These are phyloP conservation scores for Rhizophora apiculata DNA, from an alignment of 345 rosid species.

Conservation along the genomic window DNA sequence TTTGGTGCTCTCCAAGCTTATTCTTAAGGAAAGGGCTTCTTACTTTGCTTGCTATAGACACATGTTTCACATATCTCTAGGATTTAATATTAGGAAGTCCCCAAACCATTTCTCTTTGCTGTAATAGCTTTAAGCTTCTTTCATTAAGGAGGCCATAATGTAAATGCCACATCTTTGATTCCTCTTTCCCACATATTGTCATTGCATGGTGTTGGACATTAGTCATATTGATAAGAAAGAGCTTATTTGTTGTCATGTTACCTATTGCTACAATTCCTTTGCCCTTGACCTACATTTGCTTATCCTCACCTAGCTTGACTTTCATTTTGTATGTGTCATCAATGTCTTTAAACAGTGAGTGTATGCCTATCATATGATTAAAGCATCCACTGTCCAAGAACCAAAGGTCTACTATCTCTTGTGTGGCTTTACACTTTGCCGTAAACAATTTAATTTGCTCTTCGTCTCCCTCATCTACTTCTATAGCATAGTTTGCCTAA, in stretches of 20 bases:
- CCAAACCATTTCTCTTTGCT: not conserved
- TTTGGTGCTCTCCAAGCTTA: not conserved
- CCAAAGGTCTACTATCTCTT: not conserved
- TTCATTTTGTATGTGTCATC: no score
- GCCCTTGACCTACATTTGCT: no score
- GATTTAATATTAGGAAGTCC: not conserved
- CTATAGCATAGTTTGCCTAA: not conserved
- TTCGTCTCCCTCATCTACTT: not conserved
- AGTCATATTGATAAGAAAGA: no score
- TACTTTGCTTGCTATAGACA: not conserved
- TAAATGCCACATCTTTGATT: no score
- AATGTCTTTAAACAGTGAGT: no score
- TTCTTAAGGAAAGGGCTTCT: not conserved
- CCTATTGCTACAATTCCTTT: no score
- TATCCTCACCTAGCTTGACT: no score
- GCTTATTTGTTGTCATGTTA: no score
- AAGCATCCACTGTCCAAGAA: not conserved
- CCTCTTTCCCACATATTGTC: no score
- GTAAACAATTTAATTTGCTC: not conserved
- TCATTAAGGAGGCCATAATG: not conserved
- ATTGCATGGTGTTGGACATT: no score
- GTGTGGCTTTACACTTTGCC: not conserved
- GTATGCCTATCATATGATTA: not conserved
- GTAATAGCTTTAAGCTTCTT: not conserved
- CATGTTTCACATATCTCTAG: not conserved